Evolutionary conservation across 768 basidiomycete species (phyloP).

Genomic region (Amanita rubescens): DNA sequence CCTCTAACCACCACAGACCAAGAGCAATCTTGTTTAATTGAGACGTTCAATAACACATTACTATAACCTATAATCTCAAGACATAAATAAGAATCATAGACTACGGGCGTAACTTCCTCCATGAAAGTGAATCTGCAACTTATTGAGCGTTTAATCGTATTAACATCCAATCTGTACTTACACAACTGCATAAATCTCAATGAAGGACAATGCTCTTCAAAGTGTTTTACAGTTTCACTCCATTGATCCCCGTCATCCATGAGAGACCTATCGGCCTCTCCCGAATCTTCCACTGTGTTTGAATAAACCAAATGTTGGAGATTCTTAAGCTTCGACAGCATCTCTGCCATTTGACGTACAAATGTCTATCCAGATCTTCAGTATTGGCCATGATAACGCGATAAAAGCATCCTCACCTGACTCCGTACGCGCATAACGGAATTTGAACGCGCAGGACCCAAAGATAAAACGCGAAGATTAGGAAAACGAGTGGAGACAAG

Average conservation of each 20-base stretch:
- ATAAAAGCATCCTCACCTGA: neutral
- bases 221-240: neutral
- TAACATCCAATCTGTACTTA: neutral
- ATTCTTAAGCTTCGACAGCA: neutral
- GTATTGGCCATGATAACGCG: neutral
- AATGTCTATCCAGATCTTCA: neutral
- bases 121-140: neutral
- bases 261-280: neutral
- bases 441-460: constrained; percentile 3
- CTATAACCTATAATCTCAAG: neutral
- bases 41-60: neutral
- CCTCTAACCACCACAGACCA: too few species aligned
- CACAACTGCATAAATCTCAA: neutral
- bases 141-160: neutral
- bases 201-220: neutral
- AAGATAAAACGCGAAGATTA: constrained; percentile 1
- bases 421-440: neutral
- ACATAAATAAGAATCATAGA: too few species aligned
- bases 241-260: neutral
- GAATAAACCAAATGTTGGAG: neutral
- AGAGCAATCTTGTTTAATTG: too few species aligned
- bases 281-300: neutral
- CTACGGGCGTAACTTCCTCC: too few species aligned
- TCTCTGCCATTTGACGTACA: neutral
- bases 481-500: neutral